These are phyloP conservation scores for Poronia punctata DNA, from an alignment of 495 filamentous ascomycete genomes.

Conservation along the genomic window DNA sequence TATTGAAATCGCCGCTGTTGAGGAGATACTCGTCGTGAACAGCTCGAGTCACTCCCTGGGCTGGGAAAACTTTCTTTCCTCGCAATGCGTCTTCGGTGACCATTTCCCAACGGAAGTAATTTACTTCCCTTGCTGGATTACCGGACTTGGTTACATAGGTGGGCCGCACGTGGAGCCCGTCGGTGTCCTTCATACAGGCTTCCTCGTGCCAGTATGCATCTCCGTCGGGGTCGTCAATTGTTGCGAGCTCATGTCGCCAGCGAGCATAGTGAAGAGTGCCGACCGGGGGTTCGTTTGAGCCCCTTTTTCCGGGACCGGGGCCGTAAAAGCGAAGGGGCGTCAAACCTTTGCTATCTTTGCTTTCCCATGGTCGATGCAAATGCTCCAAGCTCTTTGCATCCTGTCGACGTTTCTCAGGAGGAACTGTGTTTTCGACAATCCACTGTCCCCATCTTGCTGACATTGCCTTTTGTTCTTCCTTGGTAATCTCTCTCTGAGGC, in stretches of 20 bases:
- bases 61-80: background rate
- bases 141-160: background rate
- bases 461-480: no score
- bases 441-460: no score
- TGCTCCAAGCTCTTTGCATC: no score
- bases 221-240: background rate
- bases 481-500: no score
- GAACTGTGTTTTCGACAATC: no score
- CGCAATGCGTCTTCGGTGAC: background rate
- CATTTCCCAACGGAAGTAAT: conserved; percentile 4
- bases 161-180: background rate
- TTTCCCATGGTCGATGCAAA: no score
- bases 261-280: conserved; percentile 7
- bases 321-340: conserved; percentile 2
- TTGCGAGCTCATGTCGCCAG: background rate
- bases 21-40: conserved; percentile 5
- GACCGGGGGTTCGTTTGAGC: background rate
- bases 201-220: background rate
- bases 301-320: conserved; percentile 2
- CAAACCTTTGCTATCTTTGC: no score
- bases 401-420: no score
- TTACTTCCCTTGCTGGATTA: background rate
- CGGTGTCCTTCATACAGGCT: background rate
- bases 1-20: conserved; percentile 5
- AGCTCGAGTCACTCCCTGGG: background rate